phyloP scores from a whole-genome alignment of 495 filamentous ascomycete genomes.

The Lophiotrema nucula region DNA sequence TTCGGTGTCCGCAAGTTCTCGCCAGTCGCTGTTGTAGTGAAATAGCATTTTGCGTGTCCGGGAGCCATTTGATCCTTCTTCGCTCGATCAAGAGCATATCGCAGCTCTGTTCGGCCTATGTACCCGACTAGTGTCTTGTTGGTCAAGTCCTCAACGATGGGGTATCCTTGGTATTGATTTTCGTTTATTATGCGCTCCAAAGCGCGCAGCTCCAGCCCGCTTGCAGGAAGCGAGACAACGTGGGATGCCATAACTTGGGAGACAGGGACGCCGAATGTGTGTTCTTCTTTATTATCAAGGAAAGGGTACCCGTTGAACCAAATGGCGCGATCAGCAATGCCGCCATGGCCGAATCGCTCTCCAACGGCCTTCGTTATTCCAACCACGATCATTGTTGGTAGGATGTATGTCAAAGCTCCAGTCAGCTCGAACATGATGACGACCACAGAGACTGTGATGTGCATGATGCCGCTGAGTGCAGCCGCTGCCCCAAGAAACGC shows the following conservation, averaged over 20 bases:
- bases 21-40: conserved; percentile 62
- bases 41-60: conserved; percentile 72
- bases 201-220: conserved; percentile 69
- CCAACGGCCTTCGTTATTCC: conserved; percentile 94
- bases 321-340: conserved; percentile 97
- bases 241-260: conserved; percentile 88
- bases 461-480: conserved; percentile 98
- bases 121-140: conserved; percentile 81
- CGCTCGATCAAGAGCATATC: conserved; percentile 86
- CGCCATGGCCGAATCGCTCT: conserved; percentile 88
- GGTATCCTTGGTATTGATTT: conserved; percentile 92
- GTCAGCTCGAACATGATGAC: conserved; percentile 99
- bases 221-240: conserved; percentile 69
- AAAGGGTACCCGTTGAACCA: conserved; percentile 99
- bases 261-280: conserved; percentile 93
- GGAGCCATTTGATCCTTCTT: conserved; percentile 70
- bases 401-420: conserved; percentile 89
- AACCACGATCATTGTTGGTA: conserved; percentile 98
- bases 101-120: conserved; percentile 90
- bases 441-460: conserved; percentile 91
- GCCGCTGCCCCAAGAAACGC: conserved; percentile 91
- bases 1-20: conserved; percentile 36
- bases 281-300: conserved; percentile 97
- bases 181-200: conserved; percentile 72
- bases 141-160: conserved; percentile 74